Evolutionary conservation across 129 eudicot species (phyloP).

Genomic region (Lonicera japonica): DNA sequence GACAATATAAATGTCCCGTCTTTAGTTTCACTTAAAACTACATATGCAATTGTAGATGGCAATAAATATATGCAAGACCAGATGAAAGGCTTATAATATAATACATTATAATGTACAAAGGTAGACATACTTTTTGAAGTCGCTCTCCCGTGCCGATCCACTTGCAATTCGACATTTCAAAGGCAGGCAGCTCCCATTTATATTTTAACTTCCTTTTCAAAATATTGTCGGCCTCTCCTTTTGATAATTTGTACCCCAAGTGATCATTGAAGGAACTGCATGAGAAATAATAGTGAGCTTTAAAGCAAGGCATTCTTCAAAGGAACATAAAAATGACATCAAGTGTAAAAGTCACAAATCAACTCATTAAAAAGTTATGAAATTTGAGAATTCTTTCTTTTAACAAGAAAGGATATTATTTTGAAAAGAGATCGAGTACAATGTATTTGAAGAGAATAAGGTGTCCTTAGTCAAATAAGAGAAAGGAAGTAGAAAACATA

Average conservation of each 20-base stretch:
- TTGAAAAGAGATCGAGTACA: no score
- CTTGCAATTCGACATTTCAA: constrained; percentile 38
- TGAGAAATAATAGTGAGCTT: constrained; percentile 6
- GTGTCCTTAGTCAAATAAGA: no score
- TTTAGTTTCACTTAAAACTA: no score
- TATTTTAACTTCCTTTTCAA: constrained; percentile 51
- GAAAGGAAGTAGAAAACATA: no score
- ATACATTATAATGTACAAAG: background rate
- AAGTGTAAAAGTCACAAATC: background rate
- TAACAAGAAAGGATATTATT: no score
- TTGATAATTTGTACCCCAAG: constrained; percentile 40
- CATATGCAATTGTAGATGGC: no score
- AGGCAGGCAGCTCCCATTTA: constrained; percentile 63
- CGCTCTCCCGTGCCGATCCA: constrained; percentile 72
- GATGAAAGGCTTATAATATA: no score
- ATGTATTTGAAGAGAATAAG: no score
- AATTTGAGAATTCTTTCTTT: background rate
- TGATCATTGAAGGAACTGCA: constrained; percentile 67
- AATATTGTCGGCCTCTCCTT: constrained; percentile 46
- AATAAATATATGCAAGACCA: no score
- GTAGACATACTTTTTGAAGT: constrained; percentile 24
- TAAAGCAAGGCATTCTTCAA: constrained; percentile 7
- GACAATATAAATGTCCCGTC: no score
- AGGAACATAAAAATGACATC: background rate
- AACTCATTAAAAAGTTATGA: background rate